Base-by-base conservation (phyloP, 768 basidiomycete species). In the Naganishia kalamii region DNA sequence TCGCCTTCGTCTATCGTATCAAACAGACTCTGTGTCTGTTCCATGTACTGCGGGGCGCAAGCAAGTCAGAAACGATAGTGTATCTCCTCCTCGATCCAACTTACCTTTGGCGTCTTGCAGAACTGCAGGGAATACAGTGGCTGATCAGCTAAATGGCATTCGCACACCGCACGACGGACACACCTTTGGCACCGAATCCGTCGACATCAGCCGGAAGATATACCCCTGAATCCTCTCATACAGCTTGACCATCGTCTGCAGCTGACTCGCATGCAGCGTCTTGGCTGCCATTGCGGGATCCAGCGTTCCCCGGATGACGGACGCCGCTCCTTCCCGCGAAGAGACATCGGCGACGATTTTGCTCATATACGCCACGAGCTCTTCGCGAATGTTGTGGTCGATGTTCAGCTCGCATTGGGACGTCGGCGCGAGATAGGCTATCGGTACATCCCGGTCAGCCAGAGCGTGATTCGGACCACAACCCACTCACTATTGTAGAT, bases 341-440 rank as follows among this genome's bases (percentile, higher is more conserved):
- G 66, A 49, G 11, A 70, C 70, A 46, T 79, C 86, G 51, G 86
- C 87, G 69, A 93, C 88, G 29, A 92, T 88, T 60, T 96, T 90
- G 77, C 88, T 88, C 67, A 99, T 83, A 77, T 98, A 98, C 70
- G 87, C 88, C 65, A 90, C 88, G 60, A 99, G 83, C 79, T 98
- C 96, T 70, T 91, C 92, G 68, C 96, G 87, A 41, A 99, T 82
- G 41, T 88, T 90, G 77, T 99, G 96, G 75, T 99, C 96, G 70
- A 99, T 99, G 80, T 99, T 99, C 67, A 99, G 84, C 80, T 98
- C 96, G 80, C 88, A 90, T 65, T 87, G 89, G 76, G 91, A 93
- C 30, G 92, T 90, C 0, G 92, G 93, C 0, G 94, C 96, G 25
- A 99, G 86, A 74, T 97, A 99, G 59, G 85, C 77, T 92, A 21